phyloP scores from a whole-genome alignment of 1,284 basidiomycete genomes.

The Moesziomyces parantarcticus region DNA sequence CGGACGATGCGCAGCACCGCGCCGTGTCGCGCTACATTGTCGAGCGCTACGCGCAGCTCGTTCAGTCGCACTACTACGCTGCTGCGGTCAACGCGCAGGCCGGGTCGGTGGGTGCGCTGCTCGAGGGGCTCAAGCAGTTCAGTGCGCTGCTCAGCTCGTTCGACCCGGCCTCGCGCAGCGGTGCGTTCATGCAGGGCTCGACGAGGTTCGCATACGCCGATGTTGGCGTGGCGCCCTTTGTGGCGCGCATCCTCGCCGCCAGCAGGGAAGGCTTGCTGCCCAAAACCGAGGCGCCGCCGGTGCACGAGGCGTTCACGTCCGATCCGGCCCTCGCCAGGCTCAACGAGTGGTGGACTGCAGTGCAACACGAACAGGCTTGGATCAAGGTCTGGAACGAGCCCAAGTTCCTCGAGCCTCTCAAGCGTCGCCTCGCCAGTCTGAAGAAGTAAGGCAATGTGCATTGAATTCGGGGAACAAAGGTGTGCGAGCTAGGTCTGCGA shows the following conservation, averaged over 20 bases:
- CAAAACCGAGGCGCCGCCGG: neutral
- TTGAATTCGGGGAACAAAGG: neutral
- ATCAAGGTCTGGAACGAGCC: conserved; percentile 17
- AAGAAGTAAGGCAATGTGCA: conserved; percentile 3
- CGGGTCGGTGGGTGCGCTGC: neutral
- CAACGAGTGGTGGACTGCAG: conserved; percentile 19
- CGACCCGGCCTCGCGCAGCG: neutral
- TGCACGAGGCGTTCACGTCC: conserved; percentile 10
- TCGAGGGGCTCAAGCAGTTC: conserved; percentile 10
- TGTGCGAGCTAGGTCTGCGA: conserved; percentile 1
- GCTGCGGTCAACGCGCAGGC: neutral
- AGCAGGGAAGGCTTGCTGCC: conserved; percentile 1
- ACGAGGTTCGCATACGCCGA: conserved; percentile 20
- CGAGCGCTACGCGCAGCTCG: conserved; percentile 19
- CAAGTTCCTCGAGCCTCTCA: conserved; percentile 4
- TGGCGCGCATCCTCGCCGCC: conserved; percentile 3
- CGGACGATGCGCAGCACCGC: neutral
- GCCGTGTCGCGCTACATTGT: conserved; percentile 18
- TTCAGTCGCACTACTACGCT: conserved; percentile 13
- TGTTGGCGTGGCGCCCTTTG: conserved; percentile 17
- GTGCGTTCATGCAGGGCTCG: conserved; percentile 6
- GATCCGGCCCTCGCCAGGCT: conserved; percentile 11
- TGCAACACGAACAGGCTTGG: conserved; percentile 6
- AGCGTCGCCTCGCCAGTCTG: neutral
- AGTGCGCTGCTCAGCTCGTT: neutral